Evolutionary conservation across 441 rosid genomes (phyloP).

Genomic region (Syzygium malaccense): DNA sequence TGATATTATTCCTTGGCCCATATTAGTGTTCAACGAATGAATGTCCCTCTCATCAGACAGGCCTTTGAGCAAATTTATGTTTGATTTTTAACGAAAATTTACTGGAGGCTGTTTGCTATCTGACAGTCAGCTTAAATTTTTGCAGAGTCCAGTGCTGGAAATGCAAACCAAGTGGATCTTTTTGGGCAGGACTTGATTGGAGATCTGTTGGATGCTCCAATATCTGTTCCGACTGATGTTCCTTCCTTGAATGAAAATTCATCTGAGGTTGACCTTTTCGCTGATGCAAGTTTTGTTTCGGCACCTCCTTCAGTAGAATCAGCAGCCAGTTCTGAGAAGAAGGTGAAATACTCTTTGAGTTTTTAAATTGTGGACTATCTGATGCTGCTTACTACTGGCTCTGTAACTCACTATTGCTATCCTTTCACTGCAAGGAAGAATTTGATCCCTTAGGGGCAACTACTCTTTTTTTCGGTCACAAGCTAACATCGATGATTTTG

Average conservation of each 20-base stretch:
- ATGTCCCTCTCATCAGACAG: not conserved
- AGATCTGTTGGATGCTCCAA: constrained; percentile 68
- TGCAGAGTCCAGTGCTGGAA: constrained; percentile 61
- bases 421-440: not conserved
- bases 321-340: constrained; percentile 37
- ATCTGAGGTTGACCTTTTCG: constrained; percentile 78
- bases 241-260: constrained; percentile 37
- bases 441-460: not conserved
- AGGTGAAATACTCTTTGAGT: constrained; percentile 36
- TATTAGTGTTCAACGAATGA: not conserved
- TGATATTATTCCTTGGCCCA: not conserved
- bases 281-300: constrained; percentile 88
- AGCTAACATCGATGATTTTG: not conserved
- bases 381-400: not conserved
- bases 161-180: constrained; percentile 65
- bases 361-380: constrained; percentile 1
- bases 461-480: not conserved
- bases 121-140: constrained; percentile 9
- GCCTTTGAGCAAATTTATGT: not conserved
- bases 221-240: constrained; percentile 45
- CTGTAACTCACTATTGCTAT: not conserved
- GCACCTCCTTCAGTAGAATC: constrained; percentile 51
- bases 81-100: not conserved
- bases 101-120: not conserved
- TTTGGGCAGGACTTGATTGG: constrained; percentile 76